Conservation (phyloP, 768 basidiomycete species). For the Dioszegia crocea region DNA sequence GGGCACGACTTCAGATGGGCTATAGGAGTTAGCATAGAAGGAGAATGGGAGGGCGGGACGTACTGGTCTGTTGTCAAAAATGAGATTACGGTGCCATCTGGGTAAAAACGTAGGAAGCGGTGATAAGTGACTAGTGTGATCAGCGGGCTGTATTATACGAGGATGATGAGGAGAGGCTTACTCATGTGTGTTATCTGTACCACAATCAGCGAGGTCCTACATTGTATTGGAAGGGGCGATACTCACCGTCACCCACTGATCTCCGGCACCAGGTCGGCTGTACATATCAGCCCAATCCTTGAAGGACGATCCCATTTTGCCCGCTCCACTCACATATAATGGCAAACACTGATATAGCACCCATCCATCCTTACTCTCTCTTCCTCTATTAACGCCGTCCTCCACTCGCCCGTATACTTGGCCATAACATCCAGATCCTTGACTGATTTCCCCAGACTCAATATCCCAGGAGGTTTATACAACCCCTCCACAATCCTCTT, state of each 20-base stretch:
- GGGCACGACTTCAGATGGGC: constrained; percentile 61
- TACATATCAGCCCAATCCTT: constrained; percentile 6
- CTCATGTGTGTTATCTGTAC: constrained; percentile 68
- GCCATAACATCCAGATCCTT: constrained; percentile 51
- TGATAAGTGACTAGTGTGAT: constrained; percentile 67
- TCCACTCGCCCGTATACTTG: constrained; percentile 62
- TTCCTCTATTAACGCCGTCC: constrained; percentile 74
- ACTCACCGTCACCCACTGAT: constrained; percentile 81
- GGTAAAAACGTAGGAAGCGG: constrained; percentile 87
- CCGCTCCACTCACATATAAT: constrained; percentile 54
- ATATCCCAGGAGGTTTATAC: constrained; percentile 73
- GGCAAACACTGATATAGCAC: constrained; percentile 85
- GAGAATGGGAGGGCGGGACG: not conserved
- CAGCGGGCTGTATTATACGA: not conserved
- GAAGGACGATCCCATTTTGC: constrained; percentile 3
- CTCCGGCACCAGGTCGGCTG: constrained; percentile 71
- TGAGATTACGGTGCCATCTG: constrained; percentile 79
- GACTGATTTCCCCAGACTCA: constrained; percentile 52
- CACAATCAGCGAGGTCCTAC: not conserved
- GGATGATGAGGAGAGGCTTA: constrained; percentile 14
- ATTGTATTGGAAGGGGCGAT: not conserved
- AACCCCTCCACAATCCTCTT: constrained; percentile 50
- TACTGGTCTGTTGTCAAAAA: constrained; percentile 69
- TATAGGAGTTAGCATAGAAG: constrained; percentile 7
- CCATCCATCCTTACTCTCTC: constrained; percentile 81